A percentile compares a stretch with the other conserved stretches of the same genome.
Conservation (phyloP, 164 flowering plant genomes). For the Malania oleifera region DNA sequence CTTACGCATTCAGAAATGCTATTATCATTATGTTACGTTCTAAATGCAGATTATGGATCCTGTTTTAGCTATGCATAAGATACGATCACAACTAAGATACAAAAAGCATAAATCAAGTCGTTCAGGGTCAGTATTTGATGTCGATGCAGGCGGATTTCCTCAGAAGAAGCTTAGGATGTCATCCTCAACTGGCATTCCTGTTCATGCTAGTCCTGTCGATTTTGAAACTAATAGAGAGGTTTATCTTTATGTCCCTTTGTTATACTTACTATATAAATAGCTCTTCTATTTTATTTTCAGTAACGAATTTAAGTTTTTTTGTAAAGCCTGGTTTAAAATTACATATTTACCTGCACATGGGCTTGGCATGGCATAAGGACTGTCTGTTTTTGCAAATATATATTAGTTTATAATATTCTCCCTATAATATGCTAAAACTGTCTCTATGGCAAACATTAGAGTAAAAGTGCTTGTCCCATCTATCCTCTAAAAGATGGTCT, state of each 20-base stretch:
- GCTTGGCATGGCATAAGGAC: no score
- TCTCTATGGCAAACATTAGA: no score
- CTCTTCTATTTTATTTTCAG: not conserved
- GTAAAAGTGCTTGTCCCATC: no score
- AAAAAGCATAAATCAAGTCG: constrained; percentile 15
- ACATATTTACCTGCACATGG: no score
- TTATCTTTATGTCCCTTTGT: not conserved
- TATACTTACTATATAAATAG: not conserved
- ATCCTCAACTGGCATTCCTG: constrained; percentile 14
- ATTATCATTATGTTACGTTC: not conserved
- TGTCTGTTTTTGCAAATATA: no score
- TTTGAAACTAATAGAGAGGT: constrained; percentile 22
- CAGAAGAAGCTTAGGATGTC: constrained; percentile 38
- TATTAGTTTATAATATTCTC: no score
- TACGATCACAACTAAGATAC: constrained; percentile 23
- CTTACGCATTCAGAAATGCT: not conserved
- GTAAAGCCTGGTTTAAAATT: not conserved
- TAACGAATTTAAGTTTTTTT: not conserved
- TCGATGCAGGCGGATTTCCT: constrained; percentile 16
- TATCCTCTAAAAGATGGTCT: no score
- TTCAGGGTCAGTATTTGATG: constrained; percentile 16
- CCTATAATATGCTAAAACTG: no score
- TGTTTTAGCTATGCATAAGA: constrained; percentile 26
- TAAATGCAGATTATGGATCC: constrained; percentile 50
- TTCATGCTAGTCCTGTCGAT: constrained; percentile 11